Conservation (phyloP, 2,329 filamentous ascomycete genomes). For the Penicillium brasilianum region DNA sequence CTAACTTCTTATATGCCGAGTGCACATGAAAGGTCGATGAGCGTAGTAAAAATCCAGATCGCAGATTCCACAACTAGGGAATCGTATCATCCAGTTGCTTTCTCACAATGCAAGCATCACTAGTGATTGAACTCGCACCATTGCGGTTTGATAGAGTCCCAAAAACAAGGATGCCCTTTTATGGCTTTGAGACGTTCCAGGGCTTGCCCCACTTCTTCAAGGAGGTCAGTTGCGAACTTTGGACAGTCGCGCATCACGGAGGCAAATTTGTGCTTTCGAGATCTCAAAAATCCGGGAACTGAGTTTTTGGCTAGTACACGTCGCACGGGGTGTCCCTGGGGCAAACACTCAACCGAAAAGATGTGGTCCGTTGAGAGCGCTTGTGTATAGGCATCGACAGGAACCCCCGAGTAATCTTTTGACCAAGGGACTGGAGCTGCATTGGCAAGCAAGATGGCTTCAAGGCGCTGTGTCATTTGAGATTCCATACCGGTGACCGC, state of each 20-base stretch:
- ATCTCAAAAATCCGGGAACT: not conserved
- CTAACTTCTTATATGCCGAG: too few relatives aligned
- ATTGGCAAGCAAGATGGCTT: not conserved
- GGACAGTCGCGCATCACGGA: not conserved
- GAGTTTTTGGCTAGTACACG: not conserved
- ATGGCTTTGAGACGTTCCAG: not conserved
- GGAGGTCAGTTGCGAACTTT: not conserved
- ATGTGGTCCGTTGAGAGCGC: not conserved
- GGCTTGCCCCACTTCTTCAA: not conserved
- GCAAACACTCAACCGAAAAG: not conserved
- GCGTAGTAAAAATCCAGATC: too few relatives aligned
- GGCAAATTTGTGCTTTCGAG: not conserved
- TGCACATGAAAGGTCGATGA: too few relatives aligned
- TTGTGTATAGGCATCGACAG: not conserved
- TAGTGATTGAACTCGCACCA: not conserved
- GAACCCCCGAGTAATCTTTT: too few relatives aligned
- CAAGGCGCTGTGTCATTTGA: not conserved
- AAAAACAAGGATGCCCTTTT: accelerated
- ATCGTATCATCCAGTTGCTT: too few relatives aligned
- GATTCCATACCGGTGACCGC: not conserved
- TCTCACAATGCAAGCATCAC: too few relatives aligned
- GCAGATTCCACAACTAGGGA: too few relatives aligned
- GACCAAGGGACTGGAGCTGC: not conserved
- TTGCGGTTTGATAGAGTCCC: not conserved
- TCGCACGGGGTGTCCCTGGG: not conserved